phyloP scores from a whole-genome alignment of 2,329 filamentous ascomycete genomes.

The Stachybotrys chartarum region DNA sequence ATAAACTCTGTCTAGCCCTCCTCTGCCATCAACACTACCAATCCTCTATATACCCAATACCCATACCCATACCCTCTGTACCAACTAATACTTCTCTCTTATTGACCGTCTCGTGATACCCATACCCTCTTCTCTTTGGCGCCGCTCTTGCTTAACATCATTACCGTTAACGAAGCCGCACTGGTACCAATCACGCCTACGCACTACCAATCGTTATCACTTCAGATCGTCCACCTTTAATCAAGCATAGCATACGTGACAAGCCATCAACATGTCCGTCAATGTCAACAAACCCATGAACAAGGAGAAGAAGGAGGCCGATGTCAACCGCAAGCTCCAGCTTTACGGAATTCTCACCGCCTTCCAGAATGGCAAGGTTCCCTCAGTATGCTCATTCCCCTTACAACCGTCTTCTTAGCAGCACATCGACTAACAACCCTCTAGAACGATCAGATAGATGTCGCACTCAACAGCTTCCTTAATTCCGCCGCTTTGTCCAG shows the following conservation, averaged over 20 bases:
- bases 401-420: no score
- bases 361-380: constrained; percentile 83
- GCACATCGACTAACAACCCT: constrained; percentile 1
- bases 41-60: constrained; percentile 7
- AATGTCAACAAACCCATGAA: constrained; percentile 69
- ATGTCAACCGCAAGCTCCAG: constrained; percentile 91
- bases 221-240: neutral
- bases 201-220: no score
- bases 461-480: constrained; percentile 85
- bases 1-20: neutral
- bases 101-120: constrained; percentile 19
- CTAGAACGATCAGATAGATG: constrained; percentile 90
- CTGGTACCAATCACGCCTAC: neutral
- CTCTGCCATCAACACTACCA: constrained; percentile 7
- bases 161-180: neutral
- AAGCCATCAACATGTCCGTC: constrained; percentile 23
- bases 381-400: constrained; percentile 56
- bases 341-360: constrained; percentile 84
- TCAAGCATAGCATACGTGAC: neutral
- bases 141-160: constrained; percentile 2
- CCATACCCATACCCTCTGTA: constrained; percentile 10
- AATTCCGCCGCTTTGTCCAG: constrained; percentile 60
- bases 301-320: constrained; percentile 68
- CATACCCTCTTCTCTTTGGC: constrained; percentile 10
- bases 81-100: constrained; percentile 3